These are phyloP conservation scores for Flaveria linearis DNA, from an alignment of 129 eudicot genomes.

Conservation along the genomic window DNA sequence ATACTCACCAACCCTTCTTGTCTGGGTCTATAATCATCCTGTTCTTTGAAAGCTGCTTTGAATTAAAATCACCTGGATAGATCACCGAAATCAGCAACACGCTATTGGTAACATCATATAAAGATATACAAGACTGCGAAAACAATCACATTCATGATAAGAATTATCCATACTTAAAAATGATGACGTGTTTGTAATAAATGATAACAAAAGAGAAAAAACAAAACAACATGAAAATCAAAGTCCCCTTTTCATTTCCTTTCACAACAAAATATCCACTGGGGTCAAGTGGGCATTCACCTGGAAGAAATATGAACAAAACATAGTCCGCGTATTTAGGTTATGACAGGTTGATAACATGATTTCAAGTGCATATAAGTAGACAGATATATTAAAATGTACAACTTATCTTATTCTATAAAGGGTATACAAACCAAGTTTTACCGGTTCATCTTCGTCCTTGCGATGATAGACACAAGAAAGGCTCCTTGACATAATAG, in stretches of 20 bases:
- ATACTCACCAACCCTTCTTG: slow-evolving; percentile 79
- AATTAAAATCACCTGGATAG: slow-evolving; percentile 78
- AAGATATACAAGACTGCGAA: not conserved
- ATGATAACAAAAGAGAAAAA: no score
- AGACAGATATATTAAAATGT: not conserved
- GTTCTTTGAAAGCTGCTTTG: slow-evolving; percentile 97
- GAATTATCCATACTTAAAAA: not conserved
- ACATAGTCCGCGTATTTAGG: not conserved
- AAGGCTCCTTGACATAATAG: slow-evolving; percentile 82
- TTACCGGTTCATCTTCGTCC: slow-evolving; percentile 85
- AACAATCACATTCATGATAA: no score
- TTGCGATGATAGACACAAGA: slow-evolving; percentile 67
- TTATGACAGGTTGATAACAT: no score
- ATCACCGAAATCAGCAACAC: slow-evolving; percentile 29
- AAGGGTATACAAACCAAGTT: slow-evolving; percentile 55
- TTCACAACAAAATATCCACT: slow-evolving; percentile 94
- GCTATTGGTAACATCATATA: slow-evolving; percentile 15
- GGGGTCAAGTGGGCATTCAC: slow-evolving; percentile 99
- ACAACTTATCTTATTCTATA: not conserved
- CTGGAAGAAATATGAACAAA: slow-evolving; percentile 33
- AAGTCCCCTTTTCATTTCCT: slow-evolving; percentile 91
- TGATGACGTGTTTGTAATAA: not conserved
- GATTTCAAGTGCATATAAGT: no score
- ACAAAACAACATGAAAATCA: not conserved
- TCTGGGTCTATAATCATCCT: slow-evolving; percentile 89